These are phyloP conservation scores for Ormosia emarginata DNA, from an alignment of 306 rosid species.

Conservation along the genomic window DNA sequence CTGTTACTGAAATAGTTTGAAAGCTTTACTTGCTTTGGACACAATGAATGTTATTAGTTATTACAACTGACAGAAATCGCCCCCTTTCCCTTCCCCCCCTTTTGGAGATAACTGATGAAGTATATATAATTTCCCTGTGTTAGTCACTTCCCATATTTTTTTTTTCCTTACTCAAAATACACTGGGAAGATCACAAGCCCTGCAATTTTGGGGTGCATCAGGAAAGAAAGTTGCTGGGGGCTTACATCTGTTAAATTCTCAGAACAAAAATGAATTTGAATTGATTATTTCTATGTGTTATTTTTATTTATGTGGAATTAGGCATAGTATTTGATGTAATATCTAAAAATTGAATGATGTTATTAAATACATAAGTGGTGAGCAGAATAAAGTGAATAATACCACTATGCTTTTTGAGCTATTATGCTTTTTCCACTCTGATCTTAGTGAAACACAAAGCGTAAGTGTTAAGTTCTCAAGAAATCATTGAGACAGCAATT, in stretches of 20 bases:
- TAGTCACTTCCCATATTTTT: not conserved
- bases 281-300: not conserved
- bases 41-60: not conserved
- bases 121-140: not conserved
- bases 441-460: not conserved
- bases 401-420: not conserved
- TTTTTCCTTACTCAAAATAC: not conserved
- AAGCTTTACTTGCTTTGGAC: constrained; percentile 14
- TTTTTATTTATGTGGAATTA: not conserved
- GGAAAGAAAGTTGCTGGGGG: not conserved
- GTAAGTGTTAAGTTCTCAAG: not conserved
- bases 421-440: not conserved
- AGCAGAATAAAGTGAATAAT: not conserved
- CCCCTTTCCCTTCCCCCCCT: not conserved
- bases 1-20: not conserved
- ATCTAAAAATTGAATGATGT: not conserved
- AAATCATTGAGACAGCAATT: not conserved
- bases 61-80: not conserved
- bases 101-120: not conserved
- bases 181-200: not conserved
- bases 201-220: not conserved
- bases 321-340: not conserved
- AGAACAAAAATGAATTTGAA: not conserved
- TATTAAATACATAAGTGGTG: not conserved
- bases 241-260: not conserved